Conservation (phyloP, 2,329 filamentous ascomycete genomes). For the Emergomyces orientalis region DNA sequence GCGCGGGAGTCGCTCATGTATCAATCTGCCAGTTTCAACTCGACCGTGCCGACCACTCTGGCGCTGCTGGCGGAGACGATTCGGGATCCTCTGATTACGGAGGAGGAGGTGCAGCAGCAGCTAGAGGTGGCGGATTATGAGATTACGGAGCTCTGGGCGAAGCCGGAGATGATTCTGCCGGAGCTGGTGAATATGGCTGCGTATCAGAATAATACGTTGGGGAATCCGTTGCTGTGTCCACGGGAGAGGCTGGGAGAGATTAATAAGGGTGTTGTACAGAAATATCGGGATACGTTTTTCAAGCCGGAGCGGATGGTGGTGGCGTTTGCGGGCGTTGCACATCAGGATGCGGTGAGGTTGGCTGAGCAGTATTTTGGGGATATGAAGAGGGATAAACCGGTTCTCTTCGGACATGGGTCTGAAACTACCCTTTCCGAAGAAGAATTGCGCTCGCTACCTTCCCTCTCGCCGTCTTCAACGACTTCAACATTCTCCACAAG, state of each 20-base stretch:
- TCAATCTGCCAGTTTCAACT: constrained; percentile 95
- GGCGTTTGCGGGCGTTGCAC: constrained; percentile 85
- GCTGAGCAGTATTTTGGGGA: constrained; percentile 84
- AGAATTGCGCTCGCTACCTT: constrained; percentile 28
- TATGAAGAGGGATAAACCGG: constrained; percentile 56
- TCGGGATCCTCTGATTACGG: constrained; percentile 71
- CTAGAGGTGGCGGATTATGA: constrained; percentile 89
- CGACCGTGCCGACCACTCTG: constrained; percentile 71
- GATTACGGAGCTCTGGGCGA: constrained; percentile 94
- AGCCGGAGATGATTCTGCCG: constrained; percentile 89
- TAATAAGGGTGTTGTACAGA: constrained; percentile 60
- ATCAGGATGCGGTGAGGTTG: constrained; percentile 67
- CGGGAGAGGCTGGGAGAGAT: constrained; percentile 71
- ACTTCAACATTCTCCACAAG: constrained; percentile 30
- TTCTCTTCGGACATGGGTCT: constrained; percentile 48
- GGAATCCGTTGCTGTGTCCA: constrained; percentile 86
- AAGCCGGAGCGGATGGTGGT: constrained; percentile 85
- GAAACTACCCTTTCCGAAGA: constrained; percentile 41
- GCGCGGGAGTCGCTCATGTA: constrained; percentile 97
- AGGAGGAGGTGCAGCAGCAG: constrained; percentile 78
- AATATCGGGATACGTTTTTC: constrained; percentile 77
- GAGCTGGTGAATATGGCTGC: constrained; percentile 93
- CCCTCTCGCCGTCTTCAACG: constrained; percentile 28
- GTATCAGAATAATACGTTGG: constrained; percentile 91
- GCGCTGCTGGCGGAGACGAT: constrained; percentile 89